These are phyloP conservation scores for Citrullus mucosospermus DNA, from an alignment of 306 rosid genomes.

Conservation along the genomic window DNA sequence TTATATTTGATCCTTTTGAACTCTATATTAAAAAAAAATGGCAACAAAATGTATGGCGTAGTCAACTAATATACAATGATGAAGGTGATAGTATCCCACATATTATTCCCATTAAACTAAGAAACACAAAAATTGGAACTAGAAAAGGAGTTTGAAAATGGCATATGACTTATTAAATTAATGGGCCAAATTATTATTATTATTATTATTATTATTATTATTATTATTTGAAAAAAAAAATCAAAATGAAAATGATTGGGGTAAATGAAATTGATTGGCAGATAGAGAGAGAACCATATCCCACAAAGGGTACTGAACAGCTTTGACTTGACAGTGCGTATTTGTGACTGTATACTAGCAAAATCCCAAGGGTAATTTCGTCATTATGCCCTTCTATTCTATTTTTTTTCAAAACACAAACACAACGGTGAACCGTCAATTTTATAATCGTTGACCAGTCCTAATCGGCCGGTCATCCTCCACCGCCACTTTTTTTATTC, in stretches of 20 bases:
- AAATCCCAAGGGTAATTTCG: neutral
- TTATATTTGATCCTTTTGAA: neutral
- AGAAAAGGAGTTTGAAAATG: neutral
- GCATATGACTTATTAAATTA: neutral
- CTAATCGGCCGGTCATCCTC: neutral
- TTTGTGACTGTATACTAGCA: neutral
- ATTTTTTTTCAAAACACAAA: neutral
- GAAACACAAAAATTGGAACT: neutral
- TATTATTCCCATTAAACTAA: neutral
- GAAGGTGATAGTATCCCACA: neutral
- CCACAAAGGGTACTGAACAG: neutral
- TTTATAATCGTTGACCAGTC: conserved; percentile 7
- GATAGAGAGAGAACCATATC: neutral
- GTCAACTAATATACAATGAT: neutral
- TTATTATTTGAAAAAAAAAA: too few species aligned
- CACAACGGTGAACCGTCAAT: neutral
- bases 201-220: neutral
- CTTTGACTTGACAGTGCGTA: neutral
- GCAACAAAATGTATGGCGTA: neutral
- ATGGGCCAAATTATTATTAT: neutral
- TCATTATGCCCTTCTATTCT: neutral
- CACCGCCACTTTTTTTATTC: neutral
- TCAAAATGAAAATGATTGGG: neutral
- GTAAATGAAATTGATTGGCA: neutral
- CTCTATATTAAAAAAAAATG: neutral